Conservation (phyloP, 495 filamentous ascomycete species). For the Hyaloscypha hepaticicola region DNA sequence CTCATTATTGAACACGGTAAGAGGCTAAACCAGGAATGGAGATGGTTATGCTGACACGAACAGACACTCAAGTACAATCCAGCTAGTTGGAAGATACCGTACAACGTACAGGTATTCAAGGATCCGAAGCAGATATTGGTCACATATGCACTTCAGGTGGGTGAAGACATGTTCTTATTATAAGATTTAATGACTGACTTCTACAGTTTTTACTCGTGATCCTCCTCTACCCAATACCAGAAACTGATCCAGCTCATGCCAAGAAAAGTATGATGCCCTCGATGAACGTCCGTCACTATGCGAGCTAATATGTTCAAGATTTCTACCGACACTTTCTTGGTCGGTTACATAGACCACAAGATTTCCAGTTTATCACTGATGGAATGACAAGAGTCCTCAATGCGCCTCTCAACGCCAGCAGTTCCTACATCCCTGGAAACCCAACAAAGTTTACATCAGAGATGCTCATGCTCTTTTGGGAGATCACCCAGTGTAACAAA, state of each 20-base stretch:
- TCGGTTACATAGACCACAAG: constrained; percentile 85
- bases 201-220: constrained; percentile 71
- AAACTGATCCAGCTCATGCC: constrained; percentile 56
- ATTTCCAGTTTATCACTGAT: constrained; percentile 97
- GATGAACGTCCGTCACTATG: background rate
- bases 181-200: background rate
- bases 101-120: constrained; percentile 90
- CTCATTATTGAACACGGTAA: constrained; percentile 93
- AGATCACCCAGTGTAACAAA: constrained; percentile 96
- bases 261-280: constrained; percentile 68
- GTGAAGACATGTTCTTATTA: background rate
- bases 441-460: constrained; percentile 88
- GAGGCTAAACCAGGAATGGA: constrained; percentile 28
- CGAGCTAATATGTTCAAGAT: constrained; percentile 14
- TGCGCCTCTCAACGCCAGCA: constrained; percentile 84
- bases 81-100: constrained; percentile 89
- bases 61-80: constrained; percentile 97
- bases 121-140: constrained; percentile 91
- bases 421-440: constrained; percentile 85
- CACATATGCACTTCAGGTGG: constrained; percentile 77
- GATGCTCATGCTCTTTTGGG: constrained; percentile 98
- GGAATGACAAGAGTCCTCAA: constrained; percentile 93
- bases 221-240: constrained; percentile 87
- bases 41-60: background rate
- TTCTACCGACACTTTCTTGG: constrained; percentile 55